Base-by-base conservation (phyloP, 495 filamentous ascomycete species). In the Saxophila tyrrhenica region DNA sequence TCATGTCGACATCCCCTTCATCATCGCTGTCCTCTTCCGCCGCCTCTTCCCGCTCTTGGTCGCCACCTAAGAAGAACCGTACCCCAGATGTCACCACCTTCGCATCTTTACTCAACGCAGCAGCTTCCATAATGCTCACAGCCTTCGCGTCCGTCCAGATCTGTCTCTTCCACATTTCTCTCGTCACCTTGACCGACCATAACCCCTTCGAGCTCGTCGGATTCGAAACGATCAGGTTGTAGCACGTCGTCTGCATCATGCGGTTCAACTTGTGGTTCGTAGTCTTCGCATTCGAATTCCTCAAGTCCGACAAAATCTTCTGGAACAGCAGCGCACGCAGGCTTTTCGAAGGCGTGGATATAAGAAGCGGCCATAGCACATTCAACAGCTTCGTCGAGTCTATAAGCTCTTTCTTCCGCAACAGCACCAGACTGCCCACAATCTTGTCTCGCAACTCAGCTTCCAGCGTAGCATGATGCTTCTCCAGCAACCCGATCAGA, bases 91-190 rank as follows among this genome's bases (percentile, higher is more conserved):
- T 69, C 38, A 92, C 80, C 17, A 97, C 87, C 70, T 97, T 97
- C 56, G 88, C 84, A 57, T 95, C 90, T 32, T 91, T 81, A 1
- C 84, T 76, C 56, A 95, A 68, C 49, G 78, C 78, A 0, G 89
- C 87, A 69, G 92, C 86, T 72, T 92, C 92, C 89, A 96, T 96
- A 44, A 95, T 82, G 62, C 92, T 88, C 43, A 94, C 89, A 0
- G 92, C 79, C 65, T 87, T 87, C 1, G 86, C 75, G 68, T 95
- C 88, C 1, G 83, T 83, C 89, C 89, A 95, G 59, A 94, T 82
- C 58, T 90, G 81, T 47, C 89, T 74, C 65, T 84, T 89, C 89
- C 88, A 95, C 59, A 94, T 66, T 69, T 94, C 89, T 58, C 86
- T 76, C 24, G 87, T 89, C 42, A 95, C 70, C 65, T 91, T 94